Conservation (phyloP, 169 alveolate species). For the Toxoplasma gondii region DNA sequence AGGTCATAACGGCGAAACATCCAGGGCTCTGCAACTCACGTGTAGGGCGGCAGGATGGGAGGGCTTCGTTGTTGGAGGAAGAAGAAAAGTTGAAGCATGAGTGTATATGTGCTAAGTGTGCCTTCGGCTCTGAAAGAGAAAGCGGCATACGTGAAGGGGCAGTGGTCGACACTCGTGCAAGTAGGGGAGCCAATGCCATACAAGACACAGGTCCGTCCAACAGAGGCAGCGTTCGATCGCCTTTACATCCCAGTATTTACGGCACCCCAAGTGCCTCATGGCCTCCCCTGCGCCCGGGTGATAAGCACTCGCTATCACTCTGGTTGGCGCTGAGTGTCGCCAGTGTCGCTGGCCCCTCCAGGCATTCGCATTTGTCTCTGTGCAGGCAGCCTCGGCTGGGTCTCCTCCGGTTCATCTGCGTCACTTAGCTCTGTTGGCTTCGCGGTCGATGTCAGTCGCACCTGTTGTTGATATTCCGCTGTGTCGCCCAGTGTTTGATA, state of each 20-base stretch:
- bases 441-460: neutral
- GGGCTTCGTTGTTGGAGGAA: constrained; percentile 78
- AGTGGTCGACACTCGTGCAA: neutral
- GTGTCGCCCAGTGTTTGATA: constrained; percentile 86
- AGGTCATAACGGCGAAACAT: no score
- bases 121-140: constrained; percentile 70
- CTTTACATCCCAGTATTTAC: no score
- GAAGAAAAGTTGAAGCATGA: constrained; percentile 79
- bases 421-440: neutral
- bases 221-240: no score
- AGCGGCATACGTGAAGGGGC: neutral
- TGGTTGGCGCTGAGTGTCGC: no score
- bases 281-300: no score
- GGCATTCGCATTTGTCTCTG: no score
- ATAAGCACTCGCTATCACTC: no score
- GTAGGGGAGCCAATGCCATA: no score
- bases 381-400: no score
- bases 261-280: no score
- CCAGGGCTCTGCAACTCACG: constrained; percentile 31
- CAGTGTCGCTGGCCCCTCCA: no score
- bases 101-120: constrained; percentile 85
- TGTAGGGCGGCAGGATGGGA: constrained; percentile 79
- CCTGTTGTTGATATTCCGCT: constrained; percentile 82
- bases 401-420: no score
- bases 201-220: neutral